These are phyloP conservation scores for Xylaria sp. DNA, from an alignment of 2,329 filamentous ascomycete species.

Conservation along the genomic window DNA sequence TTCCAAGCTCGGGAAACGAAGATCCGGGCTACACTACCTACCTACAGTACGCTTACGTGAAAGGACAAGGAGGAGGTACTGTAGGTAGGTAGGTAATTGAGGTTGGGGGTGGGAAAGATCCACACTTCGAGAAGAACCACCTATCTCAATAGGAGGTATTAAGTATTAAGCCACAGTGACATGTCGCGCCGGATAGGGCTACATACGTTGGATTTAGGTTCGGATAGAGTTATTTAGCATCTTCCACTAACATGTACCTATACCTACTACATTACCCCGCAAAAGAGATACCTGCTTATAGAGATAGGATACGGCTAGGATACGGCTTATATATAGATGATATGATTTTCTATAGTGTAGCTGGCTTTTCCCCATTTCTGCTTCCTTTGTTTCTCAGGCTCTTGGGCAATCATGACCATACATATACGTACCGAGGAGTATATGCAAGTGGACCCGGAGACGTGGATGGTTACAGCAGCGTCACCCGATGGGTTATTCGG, in stretches of 20 bases:
- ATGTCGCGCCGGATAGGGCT: neutral
- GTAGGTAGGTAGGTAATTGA: constrained; percentile 14
- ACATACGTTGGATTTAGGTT: neutral
- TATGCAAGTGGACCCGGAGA: neutral
- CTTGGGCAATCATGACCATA: neutral
- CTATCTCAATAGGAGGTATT: neutral
- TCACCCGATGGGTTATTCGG: neutral
- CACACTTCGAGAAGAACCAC: constrained; percentile 5
- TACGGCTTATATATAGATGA: neutral
- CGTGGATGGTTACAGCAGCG: neutral
- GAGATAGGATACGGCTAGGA: no score
- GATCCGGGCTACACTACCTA: constrained; percentile 28
- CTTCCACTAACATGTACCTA: no score
- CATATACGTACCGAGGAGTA: no score
- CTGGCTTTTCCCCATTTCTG: neutral
- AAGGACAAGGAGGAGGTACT: no score
- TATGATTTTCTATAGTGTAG: neutral
- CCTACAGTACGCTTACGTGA: constrained; percentile 18
- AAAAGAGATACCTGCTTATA: neutral
- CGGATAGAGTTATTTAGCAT: neutral
- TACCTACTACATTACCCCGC: constrained; percentile 9
- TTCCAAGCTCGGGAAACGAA: constrained; percentile 29
- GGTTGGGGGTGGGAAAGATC: constrained; percentile 11
- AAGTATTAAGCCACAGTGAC: neutral
- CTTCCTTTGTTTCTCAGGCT: neutral